These are phyloP conservation scores for Colletotrichum sublineola DNA, from an alignment of 2,329 filamentous ascomycete species.

Conservation along the genomic window DNA sequence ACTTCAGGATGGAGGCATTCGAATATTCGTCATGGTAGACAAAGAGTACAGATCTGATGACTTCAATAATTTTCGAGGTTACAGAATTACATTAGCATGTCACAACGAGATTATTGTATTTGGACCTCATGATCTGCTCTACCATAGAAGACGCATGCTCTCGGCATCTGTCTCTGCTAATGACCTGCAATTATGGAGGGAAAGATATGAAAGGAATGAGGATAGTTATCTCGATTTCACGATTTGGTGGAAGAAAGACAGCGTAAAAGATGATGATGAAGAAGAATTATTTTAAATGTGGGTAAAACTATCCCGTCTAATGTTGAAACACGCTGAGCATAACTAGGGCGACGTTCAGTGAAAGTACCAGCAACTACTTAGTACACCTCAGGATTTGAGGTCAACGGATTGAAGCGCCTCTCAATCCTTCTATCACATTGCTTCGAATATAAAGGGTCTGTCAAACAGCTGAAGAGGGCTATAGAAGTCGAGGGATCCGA, in stretches of 20 bases:
- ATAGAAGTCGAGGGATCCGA: too few species aligned
- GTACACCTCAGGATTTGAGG: too few species aligned
- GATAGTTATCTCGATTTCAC: constrained; percentile 10
- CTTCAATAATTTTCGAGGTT: neutral
- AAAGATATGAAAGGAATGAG: constrained; percentile 13
- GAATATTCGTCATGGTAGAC: neutral
- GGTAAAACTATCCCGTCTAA: too few species aligned
- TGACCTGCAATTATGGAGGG: constrained; percentile 3
- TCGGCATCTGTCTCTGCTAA: neutral
- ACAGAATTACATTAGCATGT: neutral
- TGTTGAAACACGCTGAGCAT: too few species aligned
- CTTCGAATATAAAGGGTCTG: too few species aligned
- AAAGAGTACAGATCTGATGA: neutral
- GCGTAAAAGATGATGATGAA: neutral
- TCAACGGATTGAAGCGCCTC: too few species aligned
- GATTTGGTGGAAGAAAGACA: constrained; percentile 8
- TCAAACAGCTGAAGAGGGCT: too few species aligned
- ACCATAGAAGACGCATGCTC: neutral
- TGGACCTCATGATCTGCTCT: neutral
- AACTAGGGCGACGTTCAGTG: too few species aligned
- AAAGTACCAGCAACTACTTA: too few species aligned
- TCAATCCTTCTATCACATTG: too few species aligned
- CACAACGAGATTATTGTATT: neutral
- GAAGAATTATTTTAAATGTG: too few species aligned
- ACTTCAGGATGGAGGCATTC: neutral